Conservation (phyloP, 106 monocot species). For the Allium sativum region DNA sequence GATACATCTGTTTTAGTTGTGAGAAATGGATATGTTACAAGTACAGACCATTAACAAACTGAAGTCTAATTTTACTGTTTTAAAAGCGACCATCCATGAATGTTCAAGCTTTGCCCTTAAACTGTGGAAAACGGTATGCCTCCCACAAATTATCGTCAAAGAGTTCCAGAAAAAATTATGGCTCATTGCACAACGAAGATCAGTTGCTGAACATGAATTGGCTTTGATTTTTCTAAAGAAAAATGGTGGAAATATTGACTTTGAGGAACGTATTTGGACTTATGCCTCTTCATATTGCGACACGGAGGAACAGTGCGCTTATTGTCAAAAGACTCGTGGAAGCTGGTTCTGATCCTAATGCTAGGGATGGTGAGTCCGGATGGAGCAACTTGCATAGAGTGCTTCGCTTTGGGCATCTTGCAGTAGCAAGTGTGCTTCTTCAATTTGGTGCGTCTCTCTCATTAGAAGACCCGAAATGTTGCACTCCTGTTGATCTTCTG, state of each 20-base stretch:
- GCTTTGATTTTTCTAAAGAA: slow-evolving; percentile 69
- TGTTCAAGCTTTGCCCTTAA: slow-evolving; percentile 26
- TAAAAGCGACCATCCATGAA: too few relatives aligned
- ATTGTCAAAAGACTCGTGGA: slow-evolving; percentile 84
- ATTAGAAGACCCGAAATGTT: slow-evolving; percentile 66
- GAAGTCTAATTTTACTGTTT: too few relatives aligned
- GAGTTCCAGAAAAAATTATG: slow-evolving; percentile 59
- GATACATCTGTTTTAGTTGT: too few relatives aligned
- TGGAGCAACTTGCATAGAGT: slow-evolving; percentile 96
- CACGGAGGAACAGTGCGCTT: slow-evolving; percentile 95
- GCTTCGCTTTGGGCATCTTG: slow-evolving; percentile 96
- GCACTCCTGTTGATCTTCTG: slow-evolving; percentile 86
- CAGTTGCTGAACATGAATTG: slow-evolving; percentile 61
- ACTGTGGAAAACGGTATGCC: slow-evolving; percentile 29
- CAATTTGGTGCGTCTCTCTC: slow-evolving; percentile 74
- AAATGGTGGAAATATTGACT: slow-evolving; percentile 79
- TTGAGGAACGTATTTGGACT: slow-evolving; percentile 76
- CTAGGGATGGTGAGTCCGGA: slow-evolving; percentile 96
- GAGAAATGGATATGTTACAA: too few relatives aligned
- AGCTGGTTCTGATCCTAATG: slow-evolving; percentile 96
- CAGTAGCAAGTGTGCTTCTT: slow-evolving; percentile 79
- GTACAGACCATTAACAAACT: too few relatives aligned
- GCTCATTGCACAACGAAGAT: slow-evolving; percentile 52
- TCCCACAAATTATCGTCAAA: slow-evolving; percentile 36
- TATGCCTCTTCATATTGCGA: slow-evolving; percentile 88